Base-by-base conservation (phyloP, 768 basidiomycete species). In the Dentipellis sp. region DNA sequence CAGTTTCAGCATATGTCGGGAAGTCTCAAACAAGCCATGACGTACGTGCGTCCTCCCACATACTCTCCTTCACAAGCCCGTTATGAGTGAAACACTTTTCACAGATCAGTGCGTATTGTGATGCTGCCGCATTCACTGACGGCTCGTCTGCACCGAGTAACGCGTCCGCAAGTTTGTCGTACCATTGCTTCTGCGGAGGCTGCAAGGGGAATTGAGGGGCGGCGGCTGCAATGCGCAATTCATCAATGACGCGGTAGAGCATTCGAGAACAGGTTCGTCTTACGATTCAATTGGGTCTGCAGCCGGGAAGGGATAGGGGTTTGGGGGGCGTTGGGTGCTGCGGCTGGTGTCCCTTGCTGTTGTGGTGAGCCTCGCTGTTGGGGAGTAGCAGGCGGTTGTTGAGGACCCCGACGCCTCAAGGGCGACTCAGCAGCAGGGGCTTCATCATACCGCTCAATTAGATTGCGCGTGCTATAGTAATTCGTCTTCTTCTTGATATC, bases 401-500 rank as follows among this genome's bases (percentile, higher is more conserved):
- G 53, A 14, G 66, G 75, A 52, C 58, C 62, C 53, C 63, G 68
- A 46, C 66, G 62, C 47, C 71, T 58, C 10, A 78, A 71, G 4
- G 62, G 74, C 1, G 77, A 74, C 10, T 63, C 48, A 22, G 63
- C 68, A 1, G 66, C 58, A 2, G 76, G 66, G 16, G 72, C 64
- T 38, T 88, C 89, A 60, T 95, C 95, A 64, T 97, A 97, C 56
- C 84, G 82, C 67, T 95, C 92, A 16, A 99, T 75, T 47, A 99
- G 76, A 63, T 87, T 91, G 53, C 89, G 84, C 29, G 94, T 99
- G 10, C 82, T 82, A 67, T 99, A 91, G 69, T 91, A 99, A 63
- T 97, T 95, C 1, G 94, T 97, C 68, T 90, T 93, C 74, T 93
- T 92, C 78, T 99, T 99, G 62, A 98, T 91, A 62, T 97, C 94